A percentile compares a stretch with the other conserved stretches of the same genome.
These are phyloP conservation scores for Pseudognaphalium luteoalbum DNA, from an alignment of 129 eudicot species.

Conservation along the genomic window DNA sequence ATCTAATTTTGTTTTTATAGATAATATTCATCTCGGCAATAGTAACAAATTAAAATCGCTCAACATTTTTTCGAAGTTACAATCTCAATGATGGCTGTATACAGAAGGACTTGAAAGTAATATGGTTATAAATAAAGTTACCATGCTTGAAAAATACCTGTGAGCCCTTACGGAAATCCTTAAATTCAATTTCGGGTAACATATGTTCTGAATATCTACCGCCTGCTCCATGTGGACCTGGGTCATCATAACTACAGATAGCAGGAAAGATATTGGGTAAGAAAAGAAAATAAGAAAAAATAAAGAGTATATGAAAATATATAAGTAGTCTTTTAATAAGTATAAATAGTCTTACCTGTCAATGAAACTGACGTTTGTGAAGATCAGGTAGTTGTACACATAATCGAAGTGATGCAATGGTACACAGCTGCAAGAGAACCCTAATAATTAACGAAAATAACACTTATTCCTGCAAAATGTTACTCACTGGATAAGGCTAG, in stretches of 20 bases:
- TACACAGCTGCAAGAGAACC: slow-evolving; percentile 53
- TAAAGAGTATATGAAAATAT: background rate
- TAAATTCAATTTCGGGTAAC: slow-evolving; percentile 63
- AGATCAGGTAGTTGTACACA: slow-evolving; percentile 63
- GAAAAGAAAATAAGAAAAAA: background rate
- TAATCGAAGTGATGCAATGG: slow-evolving; percentile 63
- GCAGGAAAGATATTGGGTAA: slow-evolving; percentile 13
- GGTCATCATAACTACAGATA: slow-evolving; percentile 57
- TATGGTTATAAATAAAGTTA: background rate
- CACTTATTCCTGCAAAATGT: background rate
- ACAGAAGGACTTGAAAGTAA: background rate
- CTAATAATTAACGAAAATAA: background rate
- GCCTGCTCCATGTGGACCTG: slow-evolving; percentile 65
- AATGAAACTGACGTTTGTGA: slow-evolving; percentile 59
- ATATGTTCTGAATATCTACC: slow-evolving; percentile 67
- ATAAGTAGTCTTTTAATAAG: slow-evolving; percentile 3
- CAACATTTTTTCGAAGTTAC: background rate
- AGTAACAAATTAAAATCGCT: too few species aligned
- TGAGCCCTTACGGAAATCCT: slow-evolving; percentile 60
- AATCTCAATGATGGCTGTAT: slow-evolving; percentile 5
- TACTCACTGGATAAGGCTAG: slow-evolving; percentile 13
- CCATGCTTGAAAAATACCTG: slow-evolving; percentile 47
- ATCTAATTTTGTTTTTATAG: background rate
- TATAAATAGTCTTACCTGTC: slow-evolving; percentile 49
- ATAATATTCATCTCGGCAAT: background rate